Base-by-base conservation (phyloP, 2,329 filamentous ascomycete species). In the Aspergillus jensenii region DNA sequence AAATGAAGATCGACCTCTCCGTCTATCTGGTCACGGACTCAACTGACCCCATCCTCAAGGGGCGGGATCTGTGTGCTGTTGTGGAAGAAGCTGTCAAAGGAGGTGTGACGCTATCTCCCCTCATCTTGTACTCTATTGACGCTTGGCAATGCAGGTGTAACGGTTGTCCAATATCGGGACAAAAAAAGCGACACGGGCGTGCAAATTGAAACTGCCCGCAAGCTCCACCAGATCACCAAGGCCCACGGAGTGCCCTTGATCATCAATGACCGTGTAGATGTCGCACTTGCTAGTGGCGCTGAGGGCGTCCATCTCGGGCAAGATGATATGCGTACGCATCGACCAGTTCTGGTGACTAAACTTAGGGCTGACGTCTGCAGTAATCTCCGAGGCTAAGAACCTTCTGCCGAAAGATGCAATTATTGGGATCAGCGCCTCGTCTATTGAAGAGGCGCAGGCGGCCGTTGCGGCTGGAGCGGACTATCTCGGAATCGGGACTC, bases 261-360 rank as follows among this genome's bases (percentile, higher is more conserved):
- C 55, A 92, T 98, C 79, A 98, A 98, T 71, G 95, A 98, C 73
- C 87, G 93, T 12, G 84, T 97, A 6, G 93, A 96, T 71, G 90
- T 98, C 25, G 93, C 92, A 8, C 82, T 91, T 17, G 92, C 91
- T 14, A 84, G 93, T 44, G 90, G 87, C 12, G 95, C 90, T 57
- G 93, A 97, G 77, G 95, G 95, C 46, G 91, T 96, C 8, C 95
- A 98, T 73, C 84, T 98, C 50, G 95, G 95, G 6, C 93, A 98
- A 78, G 93, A 97, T 82, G 93, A 98, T 74, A 88, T 96, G 81
- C 81, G 88, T 90, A 74, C 64, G 82, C 9, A 11, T 31, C 27
- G 3, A 31, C 27, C 9, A 11, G 27, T 31, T 31, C 8, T 31
- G 9, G 9, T 4, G 19, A 7, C 35, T n/a, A 12, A 9, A n/a